Base-by-base conservation (phyloP, 2,329 filamentous ascomycete genomes). In the Ophiosphaerella narmari region DNA sequence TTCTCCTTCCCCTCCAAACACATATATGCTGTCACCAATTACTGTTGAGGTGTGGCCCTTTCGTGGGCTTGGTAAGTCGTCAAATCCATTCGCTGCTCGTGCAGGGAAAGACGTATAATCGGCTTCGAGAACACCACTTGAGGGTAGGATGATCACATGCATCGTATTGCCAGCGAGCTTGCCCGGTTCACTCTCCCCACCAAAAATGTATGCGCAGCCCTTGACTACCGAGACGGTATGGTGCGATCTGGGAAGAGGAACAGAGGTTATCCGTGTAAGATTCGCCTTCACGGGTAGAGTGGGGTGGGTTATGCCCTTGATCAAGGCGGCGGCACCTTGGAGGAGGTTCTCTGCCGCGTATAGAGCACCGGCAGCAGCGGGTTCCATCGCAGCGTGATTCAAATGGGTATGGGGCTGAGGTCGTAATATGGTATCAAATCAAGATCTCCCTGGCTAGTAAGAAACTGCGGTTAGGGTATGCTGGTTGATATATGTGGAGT, bases 391-490 rank as follows among this genome's bases (percentile, higher is more conserved):
- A 9, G 37, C 16, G 31, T 4, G 5, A 7, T 34, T 16, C 7
- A 6, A 21, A 31, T 21, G 18, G 39, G 11, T 12, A 12, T 9
- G 23, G 14, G 11, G 37, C 12, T n/a, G 21, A 16, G 32, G 7
- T 18, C 2, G 31, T 6, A 18, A 23, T 14, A 11, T n/a, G 39
- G 36, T 18, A 23, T 38, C 11, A 18, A 18, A 11, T 16, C 12
- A 18, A 12, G 5, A 11, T 16, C 11, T 12, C 14, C 23, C 18
- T 21, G 18, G 18, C 18, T 21, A 4, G 18, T 21, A 21, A 21
- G 18, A 21, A 21, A 77, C 94, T 96, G 23, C 14, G 13, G 38
- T 4, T 91, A 91, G 40, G 89, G 90, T 53, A 96, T n/a, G 16
- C 35, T 38, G 6, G 35, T 16, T n/a, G 35, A n/a, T 39, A 39